Evolutionary conservation across 2,329 filamentous ascomycete species (phyloP).

Genomic region (Periconia macrospinosa): DNA sequence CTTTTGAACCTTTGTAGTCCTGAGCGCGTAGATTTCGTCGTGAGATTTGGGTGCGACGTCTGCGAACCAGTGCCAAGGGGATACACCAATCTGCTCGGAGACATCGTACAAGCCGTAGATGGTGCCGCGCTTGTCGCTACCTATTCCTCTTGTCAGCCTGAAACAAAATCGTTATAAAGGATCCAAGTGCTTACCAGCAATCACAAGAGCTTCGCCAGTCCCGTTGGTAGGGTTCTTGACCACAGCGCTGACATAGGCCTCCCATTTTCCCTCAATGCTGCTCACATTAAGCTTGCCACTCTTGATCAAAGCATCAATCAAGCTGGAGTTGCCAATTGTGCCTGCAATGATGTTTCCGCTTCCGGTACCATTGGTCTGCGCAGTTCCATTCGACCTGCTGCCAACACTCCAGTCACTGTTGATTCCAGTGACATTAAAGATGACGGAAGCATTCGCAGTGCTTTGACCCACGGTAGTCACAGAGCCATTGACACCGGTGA

Average conservation of each 20-base stretch:
- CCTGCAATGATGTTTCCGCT: slow-evolving; percentile 65
- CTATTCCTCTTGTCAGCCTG: slow-evolving; percentile 14
- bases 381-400: slow-evolving; percentile 7
- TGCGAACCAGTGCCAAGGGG: slow-evolving; percentile 70
- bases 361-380: slow-evolving; percentile 4
- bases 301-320: slow-evolving; percentile 62
- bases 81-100: slow-evolving; percentile 73
- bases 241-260: slow-evolving; percentile 65
- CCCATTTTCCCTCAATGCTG: slow-evolving; percentile 66
- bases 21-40: slow-evolving; percentile 58
- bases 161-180: not conserved
- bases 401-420: slow-evolving; percentile 38
- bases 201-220: slow-evolving; percentile 62
- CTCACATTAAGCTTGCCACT: slow-evolving; percentile 61
- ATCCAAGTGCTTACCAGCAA: slow-evolving; percentile 53
- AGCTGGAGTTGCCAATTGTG: slow-evolving; percentile 65
- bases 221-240: slow-evolving; percentile 61
- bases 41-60: slow-evolving; percentile 60
- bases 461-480: slow-evolving; percentile 54
- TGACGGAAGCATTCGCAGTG: slow-evolving; percentile 49
- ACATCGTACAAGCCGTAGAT: slow-evolving; percentile 73
- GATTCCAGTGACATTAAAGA: slow-evolving; percentile 47
- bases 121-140: slow-evolving; percentile 65
- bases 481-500: slow-evolving; percentile 67
- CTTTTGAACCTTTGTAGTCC: slow-evolving; percentile 58